These are phyloP conservation scores for Eucalyptus marginata DNA, from an alignment of 345 rosid species.

Conservation along the genomic window DNA sequence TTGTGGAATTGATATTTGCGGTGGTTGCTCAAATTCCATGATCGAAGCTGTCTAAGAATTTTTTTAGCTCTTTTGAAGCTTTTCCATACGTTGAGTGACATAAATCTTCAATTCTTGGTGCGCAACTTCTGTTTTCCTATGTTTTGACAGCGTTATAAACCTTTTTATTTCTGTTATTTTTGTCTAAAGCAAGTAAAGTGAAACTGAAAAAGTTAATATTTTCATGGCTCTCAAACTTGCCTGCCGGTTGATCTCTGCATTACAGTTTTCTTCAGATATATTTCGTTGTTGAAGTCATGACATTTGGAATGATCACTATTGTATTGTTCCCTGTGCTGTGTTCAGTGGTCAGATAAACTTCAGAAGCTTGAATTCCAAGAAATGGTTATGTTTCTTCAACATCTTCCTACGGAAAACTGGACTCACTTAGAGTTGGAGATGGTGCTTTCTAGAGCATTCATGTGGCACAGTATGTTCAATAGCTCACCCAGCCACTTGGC, in stretches of 20 bases:
- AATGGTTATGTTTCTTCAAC: constrained; percentile 98
- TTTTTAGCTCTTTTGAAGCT: not conserved
- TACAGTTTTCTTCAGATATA: not conserved
- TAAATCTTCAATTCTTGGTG: not conserved
- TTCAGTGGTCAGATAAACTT: constrained; percentile 87
- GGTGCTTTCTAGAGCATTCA: constrained; percentile 79
- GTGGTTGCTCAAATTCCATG: not conserved
- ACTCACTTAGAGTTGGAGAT: constrained; percentile 80
- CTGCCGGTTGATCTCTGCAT: not conserved
- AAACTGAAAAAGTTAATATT: not conserved
- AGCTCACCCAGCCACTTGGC: constrained; percentile 10
- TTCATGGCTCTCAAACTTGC: not conserved
- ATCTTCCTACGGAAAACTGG: constrained; percentile 88
- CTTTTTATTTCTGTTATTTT: not conserved
- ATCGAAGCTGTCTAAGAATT: not conserved
- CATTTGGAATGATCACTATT: not conserved
- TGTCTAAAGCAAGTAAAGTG: not conserved
- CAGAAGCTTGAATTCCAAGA: constrained; percentile 95
- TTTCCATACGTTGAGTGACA: not conserved
- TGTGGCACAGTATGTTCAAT: constrained; percentile 97
- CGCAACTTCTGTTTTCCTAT: not conserved
- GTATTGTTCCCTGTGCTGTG: not conserved
- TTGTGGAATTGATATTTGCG: not conserved
- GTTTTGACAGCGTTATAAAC: not conserved
- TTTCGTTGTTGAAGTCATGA: not conserved